Percentiles rank a stretch among this genome's conserved stretches.
Evolutionary conservation across 2,329 filamentous ascomycete genomes (phyloP).

Genomic region (Alternaria metachromatica): DNA sequence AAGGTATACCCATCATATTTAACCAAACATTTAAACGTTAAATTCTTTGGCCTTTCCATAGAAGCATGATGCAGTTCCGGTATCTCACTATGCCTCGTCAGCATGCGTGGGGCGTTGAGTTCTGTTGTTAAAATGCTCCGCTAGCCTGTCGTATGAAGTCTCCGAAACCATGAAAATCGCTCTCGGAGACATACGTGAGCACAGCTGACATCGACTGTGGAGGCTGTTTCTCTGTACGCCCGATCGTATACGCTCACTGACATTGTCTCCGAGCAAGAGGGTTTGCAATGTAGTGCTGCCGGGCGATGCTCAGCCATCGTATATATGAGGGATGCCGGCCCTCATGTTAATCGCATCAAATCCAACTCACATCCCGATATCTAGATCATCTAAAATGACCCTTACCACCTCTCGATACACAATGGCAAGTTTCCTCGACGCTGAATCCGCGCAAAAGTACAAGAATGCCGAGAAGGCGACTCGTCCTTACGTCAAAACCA

Average conservation of each 20-base stretch:
- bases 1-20: neutral
- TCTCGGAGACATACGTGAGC: neutral
- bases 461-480: slow-evolving; percentile 28
- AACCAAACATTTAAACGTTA: no score
- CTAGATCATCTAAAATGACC: neutral
- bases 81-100: neutral
- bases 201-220: neutral
- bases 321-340: neutral
- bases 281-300: neutral
- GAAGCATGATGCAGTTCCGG: neutral
- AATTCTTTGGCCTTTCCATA: no score
- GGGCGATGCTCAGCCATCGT: neutral
- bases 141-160: neutral
- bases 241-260: neutral
- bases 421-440: neutral
- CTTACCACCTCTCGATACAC: neutral
- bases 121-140: neutral
- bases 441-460: slow-evolving; percentile 26
- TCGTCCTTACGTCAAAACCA: slow-evolving; percentile 19
- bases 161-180: neutral
- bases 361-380: no score
- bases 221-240: neutral
- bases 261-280: neutral
- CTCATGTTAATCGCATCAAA: neutral
- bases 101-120: neutral